Evolutionary conservation across 2,329 filamentous ascomycete species (phyloP), one percentile per base, ranked within the genome.

Genomic region (Nemania bipapillata): DNA sequence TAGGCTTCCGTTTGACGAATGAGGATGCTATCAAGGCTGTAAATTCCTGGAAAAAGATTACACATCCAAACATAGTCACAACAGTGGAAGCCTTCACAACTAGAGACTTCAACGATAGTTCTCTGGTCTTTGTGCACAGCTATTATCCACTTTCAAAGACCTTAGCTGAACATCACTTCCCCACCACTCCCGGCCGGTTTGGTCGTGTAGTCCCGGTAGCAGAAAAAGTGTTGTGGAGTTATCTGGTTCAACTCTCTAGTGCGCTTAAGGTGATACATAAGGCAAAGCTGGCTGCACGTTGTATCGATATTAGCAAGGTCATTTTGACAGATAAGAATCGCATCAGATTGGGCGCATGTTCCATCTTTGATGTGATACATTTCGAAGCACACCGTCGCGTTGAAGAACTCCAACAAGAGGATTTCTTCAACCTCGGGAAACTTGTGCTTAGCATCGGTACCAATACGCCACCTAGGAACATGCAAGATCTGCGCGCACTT

Each of bases 11-110:
- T 11, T 82, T 98, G 58, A 96, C 92, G 15, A 97, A 94, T 76
- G 94, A 97, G 75, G 91, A 93, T 73, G 92, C 94, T 3, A 96
- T 98, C 60, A 88, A 92, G 66, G 89, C 91, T 1, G 92, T 96
- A 63, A 93, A 94, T 74, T 90, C 92, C 11, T 99, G 96, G 96
- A 95, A 94, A 77, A 89, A 92, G 66, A 88, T 99, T 56, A 87
- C 88, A 76, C 95, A 91, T 75, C 91, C 90, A 65, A 93, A 89
- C 72, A 88, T 98, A 22, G 95, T 98, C 32, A 91, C 91, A 0
- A 88, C 97, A 8, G 90, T 97, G 75, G 94, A 97, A 80, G 93
- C 93, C 0, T 99, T 99, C 76, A 99, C 96, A 0, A 96, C 93
- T 12, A 86, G 94, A 69, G 92, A 91, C 28, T 99, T 99, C 79